Percentiles rank a stretch among this genome's conserved stretches.
Evolutionary conservation across 2,329 filamentous ascomycete species (phyloP).

Genomic region (Phoma sp.): DNA sequence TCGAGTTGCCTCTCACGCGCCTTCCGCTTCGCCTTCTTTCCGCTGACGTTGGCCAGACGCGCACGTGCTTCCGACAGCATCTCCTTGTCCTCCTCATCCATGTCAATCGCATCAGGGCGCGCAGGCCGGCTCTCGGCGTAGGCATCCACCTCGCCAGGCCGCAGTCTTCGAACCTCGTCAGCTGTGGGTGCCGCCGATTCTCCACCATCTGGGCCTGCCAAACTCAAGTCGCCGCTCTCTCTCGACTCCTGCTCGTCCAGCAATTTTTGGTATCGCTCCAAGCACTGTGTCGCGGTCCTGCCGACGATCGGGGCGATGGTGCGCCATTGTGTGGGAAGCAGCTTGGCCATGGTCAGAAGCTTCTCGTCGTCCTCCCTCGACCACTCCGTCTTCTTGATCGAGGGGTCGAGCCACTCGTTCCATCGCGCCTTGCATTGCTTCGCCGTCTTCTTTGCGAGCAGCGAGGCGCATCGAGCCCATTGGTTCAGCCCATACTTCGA

Average conservation of each 20-base stretch:
- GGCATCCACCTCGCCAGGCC: constrained; percentile 94
- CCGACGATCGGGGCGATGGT: constrained; percentile 97
- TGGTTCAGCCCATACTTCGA: constrained; percentile 62
- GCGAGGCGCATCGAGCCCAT: constrained; percentile 97
- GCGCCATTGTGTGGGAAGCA: constrained; percentile 99
- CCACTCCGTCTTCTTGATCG: constrained; percentile 99
- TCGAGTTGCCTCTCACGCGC: constrained; percentile 94
- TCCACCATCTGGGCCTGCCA: constrained; percentile 84
- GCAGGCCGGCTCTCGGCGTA: constrained; percentile 97
- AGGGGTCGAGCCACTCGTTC: constrained; percentile 97
- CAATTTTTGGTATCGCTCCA: constrained; percentile 95
- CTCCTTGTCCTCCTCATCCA: constrained; percentile 99
- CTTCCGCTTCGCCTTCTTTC: constrained; percentile 98
- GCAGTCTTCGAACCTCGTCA: constrained; percentile 86
- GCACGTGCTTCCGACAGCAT: constrained; percentile 98
- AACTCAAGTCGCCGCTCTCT: constrained; percentile 78
- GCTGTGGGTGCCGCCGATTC: constrained; percentile 88
- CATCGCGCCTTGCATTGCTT: constrained; percentile 99
- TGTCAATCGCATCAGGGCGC: constrained; percentile 92
- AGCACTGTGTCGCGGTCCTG: constrained; percentile 92
- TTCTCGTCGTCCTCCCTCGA: constrained; percentile 99
- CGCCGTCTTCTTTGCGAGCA: constrained; percentile 93
- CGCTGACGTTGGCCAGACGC: constrained; percentile 94
- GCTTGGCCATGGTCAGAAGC: constrained; percentile 91
- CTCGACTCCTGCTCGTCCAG: constrained; percentile 93